Percentiles rank a stretch among this genome's conserved stretches.
Evolutionary conservation across 345 rosid genomes (phyloP).

Genomic region (Gossypium anomalum): DNA sequence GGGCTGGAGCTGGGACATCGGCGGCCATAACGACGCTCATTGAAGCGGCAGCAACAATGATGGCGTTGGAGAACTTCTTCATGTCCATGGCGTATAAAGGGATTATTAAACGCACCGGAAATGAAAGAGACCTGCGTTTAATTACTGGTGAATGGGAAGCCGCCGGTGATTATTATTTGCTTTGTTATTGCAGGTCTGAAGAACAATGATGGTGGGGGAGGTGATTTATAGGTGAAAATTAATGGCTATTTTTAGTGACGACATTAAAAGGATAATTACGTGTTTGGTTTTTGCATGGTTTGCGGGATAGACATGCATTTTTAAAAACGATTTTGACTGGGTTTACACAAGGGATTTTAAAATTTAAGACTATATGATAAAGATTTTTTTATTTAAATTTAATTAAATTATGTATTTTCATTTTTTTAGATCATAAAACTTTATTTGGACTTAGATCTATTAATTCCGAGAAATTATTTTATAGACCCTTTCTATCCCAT

Average conservation of each 20-base stretch:
- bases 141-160: neutral
- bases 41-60: constrained; percentile 50
- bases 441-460: no score
- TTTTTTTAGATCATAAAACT: no score
- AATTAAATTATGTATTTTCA: no score
- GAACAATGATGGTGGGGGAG: neutral
- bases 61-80: constrained; percentile 61
- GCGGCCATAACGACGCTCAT: constrained; percentile 53
- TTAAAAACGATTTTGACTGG: no score
- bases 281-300: no score
- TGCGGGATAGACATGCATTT: no score
- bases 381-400: no score
- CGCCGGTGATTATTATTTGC: constrained; percentile 1
- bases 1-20: constrained; percentile 2
- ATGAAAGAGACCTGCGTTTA: constrained; percentile 7
- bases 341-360: neutral
- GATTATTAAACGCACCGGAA: neutral
- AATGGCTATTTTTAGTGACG: neutral
- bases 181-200: constrained; percentile 23
- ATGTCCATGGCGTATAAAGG: constrained; percentile 41
- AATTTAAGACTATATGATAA: neutral
- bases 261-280: no score
- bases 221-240: neutral
- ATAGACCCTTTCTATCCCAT: no score
- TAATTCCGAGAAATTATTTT: no score